Base-by-base conservation (phyloP, 1,284 basidiomycete genomes). In the Tausonia pullulans region DNA sequence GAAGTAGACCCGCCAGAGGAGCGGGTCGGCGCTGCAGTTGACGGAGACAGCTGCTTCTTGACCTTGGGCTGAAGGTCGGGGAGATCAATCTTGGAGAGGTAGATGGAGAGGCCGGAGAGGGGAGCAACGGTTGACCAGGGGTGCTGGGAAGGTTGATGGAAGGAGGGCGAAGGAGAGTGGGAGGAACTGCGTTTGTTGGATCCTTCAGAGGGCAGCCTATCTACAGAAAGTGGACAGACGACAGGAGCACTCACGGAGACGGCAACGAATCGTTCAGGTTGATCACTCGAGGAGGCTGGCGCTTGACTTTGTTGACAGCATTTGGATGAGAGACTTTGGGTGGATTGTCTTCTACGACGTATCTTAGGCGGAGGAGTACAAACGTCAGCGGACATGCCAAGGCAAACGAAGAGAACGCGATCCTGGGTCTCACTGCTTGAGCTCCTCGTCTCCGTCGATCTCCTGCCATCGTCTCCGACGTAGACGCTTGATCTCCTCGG, bases 31-130 rank as follows among this genome's bases (percentile, higher is more conserved):
- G 14, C 52, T 16, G 27, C 41, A 10, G 10, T 54, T 5, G 52
- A 16, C 39, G 10, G 13, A 40, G 5, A 2, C 10, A 39, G 27
- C n/a, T 54, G 27, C 52, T 16, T 27, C 41, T 54, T 39, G 4
- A 40, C 10, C 57, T 67, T 69, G 48, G 87, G 87, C 67, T 81
- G 80, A 7, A 90, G 79, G 71, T 90, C 88, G 0, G 87, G 87
- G 81, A 90, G 87, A 41, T 84, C 79, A 58, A 90, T 88, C 78
- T 90, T 90, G 78, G 86, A 87, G 13, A 90, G 76, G 73, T 89
- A 87, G 5, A 89, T 79, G 0, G 79, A 80, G 1, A 90, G 78
- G 67, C 80, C 84, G 52, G 79, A 79, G 0, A 87, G 87, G 3
- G 87, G 65, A 0, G 43, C 9, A 77, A 75, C 71, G 88, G 88